Conservation (phyloP, 2,329 filamentous ascomycete genomes). For the Fusarium haematococcum region DNA sequence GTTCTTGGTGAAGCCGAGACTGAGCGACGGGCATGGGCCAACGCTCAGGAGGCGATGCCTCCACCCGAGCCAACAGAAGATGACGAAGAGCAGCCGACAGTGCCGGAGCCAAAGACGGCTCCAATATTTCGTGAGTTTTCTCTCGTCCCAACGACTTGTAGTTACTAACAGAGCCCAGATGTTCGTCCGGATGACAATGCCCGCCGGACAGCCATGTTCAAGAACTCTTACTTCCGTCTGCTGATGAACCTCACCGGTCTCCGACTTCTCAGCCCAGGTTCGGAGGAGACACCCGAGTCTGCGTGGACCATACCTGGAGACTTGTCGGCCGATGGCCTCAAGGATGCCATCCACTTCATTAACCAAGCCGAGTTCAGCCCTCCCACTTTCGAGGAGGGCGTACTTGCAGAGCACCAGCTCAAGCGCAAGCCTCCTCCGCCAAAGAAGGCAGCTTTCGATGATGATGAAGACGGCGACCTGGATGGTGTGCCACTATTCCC, state of each 20-base stretch:
- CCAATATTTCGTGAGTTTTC: constrained; percentile 50
- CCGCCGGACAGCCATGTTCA: constrained; percentile 82
- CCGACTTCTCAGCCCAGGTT: constrained; percentile 63
- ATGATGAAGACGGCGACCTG: constrained; percentile 70
- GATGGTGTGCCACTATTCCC: constrained; percentile 73
- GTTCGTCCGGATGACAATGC: constrained; percentile 74
- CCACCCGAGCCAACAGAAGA: constrained; percentile 49
- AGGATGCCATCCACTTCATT: constrained; percentile 77
- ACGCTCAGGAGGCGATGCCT: constrained; percentile 72
- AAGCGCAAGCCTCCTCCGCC: constrained; percentile 72
- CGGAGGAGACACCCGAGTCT: constrained; percentile 80
- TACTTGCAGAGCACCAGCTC: constrained; percentile 81
- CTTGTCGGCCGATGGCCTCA: constrained; percentile 73
- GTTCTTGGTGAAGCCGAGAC: constrained; percentile 74
- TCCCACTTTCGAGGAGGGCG: constrained; percentile 80
- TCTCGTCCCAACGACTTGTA: neutral
- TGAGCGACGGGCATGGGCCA: constrained; percentile 83
- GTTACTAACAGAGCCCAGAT: constrained; percentile 55
- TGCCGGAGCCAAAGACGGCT: constrained; percentile 45
- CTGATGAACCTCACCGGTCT: constrained; percentile 83
- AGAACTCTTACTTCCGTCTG: constrained; percentile 87
- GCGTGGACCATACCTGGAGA: constrained; percentile 81
- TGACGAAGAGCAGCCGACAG: constrained; percentile 45
- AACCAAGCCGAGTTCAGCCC: constrained; percentile 83
- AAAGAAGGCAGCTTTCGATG: constrained; percentile 74